These are phyloP conservation scores for Tylopilus plumbeoviolaceoides DNA, from an alignment of 768 basidiomycete species.

Conservation along the genomic window DNA sequence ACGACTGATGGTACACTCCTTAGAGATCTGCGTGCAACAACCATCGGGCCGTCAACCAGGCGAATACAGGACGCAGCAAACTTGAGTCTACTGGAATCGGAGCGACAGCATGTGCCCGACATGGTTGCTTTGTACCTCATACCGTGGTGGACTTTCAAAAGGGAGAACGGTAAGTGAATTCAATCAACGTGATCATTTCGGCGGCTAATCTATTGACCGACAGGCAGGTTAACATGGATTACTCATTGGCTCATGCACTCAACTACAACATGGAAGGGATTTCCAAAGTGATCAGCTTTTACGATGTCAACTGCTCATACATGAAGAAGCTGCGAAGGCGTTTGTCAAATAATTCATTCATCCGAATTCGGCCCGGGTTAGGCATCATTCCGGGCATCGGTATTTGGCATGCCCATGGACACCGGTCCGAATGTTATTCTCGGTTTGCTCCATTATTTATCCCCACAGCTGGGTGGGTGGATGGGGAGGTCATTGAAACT, in stretches of 20 bases:
- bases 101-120: background rate
- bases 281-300: background rate
- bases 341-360: background rate
- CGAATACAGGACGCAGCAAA: background rate
- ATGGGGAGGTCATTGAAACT: constrained; percentile 8
- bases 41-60: background rate
- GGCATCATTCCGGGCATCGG: constrained; percentile 19
- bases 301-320: constrained; percentile 8
- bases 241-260: background rate
- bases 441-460: background rate
- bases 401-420: constrained; percentile 25
- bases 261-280: background rate
- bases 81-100: constrained; percentile 1
- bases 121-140: background rate
- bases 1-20: too few relatives aligned
- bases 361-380: background rate
- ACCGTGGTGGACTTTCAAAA: background rate
- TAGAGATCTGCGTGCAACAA: background rate
- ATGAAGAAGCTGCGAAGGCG: background rate
- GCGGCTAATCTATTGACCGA: too few relatives aligned
- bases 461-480: background rate
- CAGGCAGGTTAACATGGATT: constrained; percentile 12
- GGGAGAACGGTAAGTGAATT: background rate
- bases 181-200: too few relatives aligned
- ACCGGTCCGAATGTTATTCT: constrained; percentile 8